Evolutionary conservation across 441 rosid species (phyloP).

Genomic region (Lagerstroemia fauriei): DNA sequence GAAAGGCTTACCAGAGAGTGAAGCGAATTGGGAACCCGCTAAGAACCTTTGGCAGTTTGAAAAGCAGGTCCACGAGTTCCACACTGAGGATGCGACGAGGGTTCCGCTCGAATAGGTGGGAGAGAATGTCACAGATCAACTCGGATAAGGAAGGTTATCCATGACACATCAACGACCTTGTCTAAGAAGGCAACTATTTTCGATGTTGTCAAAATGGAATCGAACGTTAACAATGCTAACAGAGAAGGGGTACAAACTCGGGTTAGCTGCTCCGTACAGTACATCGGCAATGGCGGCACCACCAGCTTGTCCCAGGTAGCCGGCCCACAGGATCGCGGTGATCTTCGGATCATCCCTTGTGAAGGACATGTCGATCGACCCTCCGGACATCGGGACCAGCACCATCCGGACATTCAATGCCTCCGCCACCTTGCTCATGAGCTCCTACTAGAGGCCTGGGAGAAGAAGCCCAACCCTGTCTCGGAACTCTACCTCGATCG

Average conservation of each 20-base stretch:
- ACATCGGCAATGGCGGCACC: slow-evolving; percentile 82
- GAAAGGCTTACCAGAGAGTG: too few relatives aligned
- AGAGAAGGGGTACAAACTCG: slow-evolving; percentile 40
- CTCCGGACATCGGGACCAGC: slow-evolving; percentile 81
- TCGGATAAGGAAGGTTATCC: too few relatives aligned
- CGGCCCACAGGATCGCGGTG: slow-evolving; percentile 75
- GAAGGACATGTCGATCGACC: slow-evolving; percentile 74
- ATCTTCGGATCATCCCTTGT: slow-evolving; percentile 55
- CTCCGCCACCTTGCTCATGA: slow-evolving; percentile 50
- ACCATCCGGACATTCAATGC: slow-evolving; percentile 65
- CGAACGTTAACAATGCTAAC: neutral
- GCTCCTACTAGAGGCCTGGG: slow-evolving; percentile 82
- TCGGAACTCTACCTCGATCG: slow-evolving; percentile 72
- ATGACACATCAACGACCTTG: too few relatives aligned
- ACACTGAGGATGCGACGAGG: too few relatives aligned
- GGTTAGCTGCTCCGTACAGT: slow-evolving; percentile 64
- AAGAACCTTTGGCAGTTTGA: too few relatives aligned
- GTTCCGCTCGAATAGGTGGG: too few relatives aligned
- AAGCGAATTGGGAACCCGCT: too few relatives aligned
- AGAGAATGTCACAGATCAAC: too few relatives aligned
- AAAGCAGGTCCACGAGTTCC: too few relatives aligned
- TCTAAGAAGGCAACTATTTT: too few relatives aligned
- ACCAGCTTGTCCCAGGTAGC: slow-evolving; percentile 94
- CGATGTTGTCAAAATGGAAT: neutral
- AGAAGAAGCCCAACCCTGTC: slow-evolving; percentile 69